Conservation (phyloP, 2,329 filamentous ascomycete species). For the Aspergillus novoparasiticus region DNA sequence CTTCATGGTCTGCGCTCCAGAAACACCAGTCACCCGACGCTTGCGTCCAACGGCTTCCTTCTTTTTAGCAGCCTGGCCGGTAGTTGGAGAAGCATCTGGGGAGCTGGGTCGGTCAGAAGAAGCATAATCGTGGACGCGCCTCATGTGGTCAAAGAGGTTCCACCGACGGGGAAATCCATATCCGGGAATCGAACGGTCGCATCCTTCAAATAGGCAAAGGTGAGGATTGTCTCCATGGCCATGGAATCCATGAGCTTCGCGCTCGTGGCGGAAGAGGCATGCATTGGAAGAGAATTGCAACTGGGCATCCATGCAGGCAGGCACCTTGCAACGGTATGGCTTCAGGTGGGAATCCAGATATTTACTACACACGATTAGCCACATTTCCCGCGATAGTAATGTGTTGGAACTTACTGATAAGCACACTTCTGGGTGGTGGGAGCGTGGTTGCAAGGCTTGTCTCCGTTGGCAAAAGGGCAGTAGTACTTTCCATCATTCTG, state of each 20-base stretch:
- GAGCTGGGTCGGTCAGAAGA: constrained; percentile 46
- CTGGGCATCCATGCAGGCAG: constrained; percentile 78
- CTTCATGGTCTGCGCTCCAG: constrained; percentile 45
- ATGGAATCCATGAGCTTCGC: constrained; percentile 93
- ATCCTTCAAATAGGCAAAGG: constrained; percentile 83
- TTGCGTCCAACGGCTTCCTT: constrained; percentile 44
- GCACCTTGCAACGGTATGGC: constrained; percentile 91
- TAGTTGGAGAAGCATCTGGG: constrained; percentile 40
- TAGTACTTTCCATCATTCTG: constrained; percentile 79
- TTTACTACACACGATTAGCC: constrained; percentile 65
- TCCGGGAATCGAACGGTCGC: constrained; percentile 77
- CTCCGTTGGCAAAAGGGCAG: constrained; percentile 77
- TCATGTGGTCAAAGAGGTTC: constrained; percentile 98
- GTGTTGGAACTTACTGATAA: constrained; percentile 76
- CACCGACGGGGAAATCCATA: constrained; percentile 93
- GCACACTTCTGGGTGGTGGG: constrained; percentile 98
- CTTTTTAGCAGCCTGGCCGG: constrained; percentile 37
- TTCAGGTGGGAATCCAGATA: constrained; percentile 96
- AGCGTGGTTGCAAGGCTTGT: constrained; percentile 79
- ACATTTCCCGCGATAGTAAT: constrained; percentile 4
- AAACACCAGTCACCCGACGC: constrained; percentile 40
- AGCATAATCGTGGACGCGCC: constrained; percentile 75
- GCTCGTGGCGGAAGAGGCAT: constrained; percentile 90
- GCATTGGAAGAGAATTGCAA: constrained; percentile 96
- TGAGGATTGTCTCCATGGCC: constrained; percentile 92